Conservation (phyloP, 176 grass and related monocot species). For the Rhynchospora breviuscula region DNA sequence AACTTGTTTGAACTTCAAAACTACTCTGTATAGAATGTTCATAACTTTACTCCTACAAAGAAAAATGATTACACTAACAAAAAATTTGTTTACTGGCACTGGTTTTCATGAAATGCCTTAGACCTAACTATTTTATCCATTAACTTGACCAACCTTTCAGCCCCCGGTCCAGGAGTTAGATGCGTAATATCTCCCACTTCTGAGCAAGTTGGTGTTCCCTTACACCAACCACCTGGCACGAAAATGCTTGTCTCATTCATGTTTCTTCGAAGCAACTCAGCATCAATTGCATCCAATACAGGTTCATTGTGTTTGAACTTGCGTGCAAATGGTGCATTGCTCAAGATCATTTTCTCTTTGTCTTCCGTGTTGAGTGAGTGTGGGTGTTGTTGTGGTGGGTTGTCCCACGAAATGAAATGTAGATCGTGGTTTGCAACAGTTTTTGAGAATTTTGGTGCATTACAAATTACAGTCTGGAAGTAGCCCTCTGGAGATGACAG, state of each 20-base stretch:
- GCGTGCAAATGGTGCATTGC: slow-evolving; percentile 26
- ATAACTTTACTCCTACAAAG: background rate
- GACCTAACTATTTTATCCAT: slow-evolving; percentile 23
- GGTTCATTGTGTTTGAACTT: slow-evolving; percentile 20
- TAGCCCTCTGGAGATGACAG: slow-evolving; percentile 89
- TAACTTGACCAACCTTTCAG: slow-evolving; percentile 13
- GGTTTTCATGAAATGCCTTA: slow-evolving; percentile 17
- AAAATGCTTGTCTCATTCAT: background rate
- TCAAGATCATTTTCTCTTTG: slow-evolving; percentile 25
- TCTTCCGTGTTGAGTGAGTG: slow-evolving; percentile 47
- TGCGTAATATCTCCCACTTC: background rate
- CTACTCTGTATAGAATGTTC: background rate
- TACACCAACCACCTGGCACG: slow-evolving; percentile 17
- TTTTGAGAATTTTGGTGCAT: slow-evolving; percentile 46
- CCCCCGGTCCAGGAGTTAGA: slow-evolving; percentile 20
- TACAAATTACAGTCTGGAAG: slow-evolving; percentile 95
- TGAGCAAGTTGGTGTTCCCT: slow-evolving; percentile 16
- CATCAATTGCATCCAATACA: slow-evolving; percentile 14
- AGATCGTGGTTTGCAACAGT: slow-evolving; percentile 92
- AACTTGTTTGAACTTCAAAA: background rate
- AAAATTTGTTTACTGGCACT: slow-evolving; percentile 14
- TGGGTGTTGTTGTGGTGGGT: slow-evolving; percentile 81
- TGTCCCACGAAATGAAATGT: slow-evolving; percentile 89
- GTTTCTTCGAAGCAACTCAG: slow-evolving; percentile 17
- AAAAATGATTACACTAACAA: background rate